phyloP scores from a whole-genome alignment of 2,329 filamentous ascomycete genomes.

The Cladosporium sp. region DNA sequence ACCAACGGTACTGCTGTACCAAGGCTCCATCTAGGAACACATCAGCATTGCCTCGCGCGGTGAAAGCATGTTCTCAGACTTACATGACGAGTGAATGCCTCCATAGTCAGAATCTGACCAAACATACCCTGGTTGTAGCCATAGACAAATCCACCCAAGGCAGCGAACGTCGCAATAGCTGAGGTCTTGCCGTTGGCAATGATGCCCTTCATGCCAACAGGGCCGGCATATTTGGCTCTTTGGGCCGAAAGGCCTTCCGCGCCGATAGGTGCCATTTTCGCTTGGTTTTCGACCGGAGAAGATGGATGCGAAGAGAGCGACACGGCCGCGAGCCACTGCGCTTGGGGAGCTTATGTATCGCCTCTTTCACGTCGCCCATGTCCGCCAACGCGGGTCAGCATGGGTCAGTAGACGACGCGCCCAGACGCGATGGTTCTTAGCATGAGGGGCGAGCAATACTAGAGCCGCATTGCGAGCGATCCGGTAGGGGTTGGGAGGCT shows the following conservation, averaged over 20 bases:
- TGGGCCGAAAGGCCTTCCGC: conserved; percentile 18
- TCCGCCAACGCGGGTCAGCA: conserved; percentile 1
- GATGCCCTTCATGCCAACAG: conserved; percentile 21
- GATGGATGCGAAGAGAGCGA: background rate
- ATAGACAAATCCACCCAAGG: conserved; percentile 26
- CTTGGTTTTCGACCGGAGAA: background rate
- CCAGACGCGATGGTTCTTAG: conserved; percentile 9
- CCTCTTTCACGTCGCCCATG: background rate
- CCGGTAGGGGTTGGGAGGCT: conserved; percentile 2
- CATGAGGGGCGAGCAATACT: conserved; percentile 8
- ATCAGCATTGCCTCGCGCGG: background rate
- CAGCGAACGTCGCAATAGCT: conserved; percentile 24
- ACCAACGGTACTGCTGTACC: background rate
- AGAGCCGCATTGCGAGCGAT: conserved; percentile 6
- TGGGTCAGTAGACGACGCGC: conserved; percentile 7
- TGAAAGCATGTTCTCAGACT: background rate
- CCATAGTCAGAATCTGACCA: conserved; percentile 23
- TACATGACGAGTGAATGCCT: conserved; percentile 17
- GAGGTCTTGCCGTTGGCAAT: conserved; percentile 21
- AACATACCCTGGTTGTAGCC: conserved; percentile 29
- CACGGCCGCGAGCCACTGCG: background rate
- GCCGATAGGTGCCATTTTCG: conserved; percentile 8
- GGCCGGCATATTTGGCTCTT: conserved; percentile 21
- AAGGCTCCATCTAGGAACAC: conserved; percentile 5
- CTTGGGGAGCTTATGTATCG: conserved; percentile 3